Evolutionary conservation across 805 yeast genomes (phyloP), one percentile per base, ranked within the genome.

Genomic region (Candida patagonica): DNA sequence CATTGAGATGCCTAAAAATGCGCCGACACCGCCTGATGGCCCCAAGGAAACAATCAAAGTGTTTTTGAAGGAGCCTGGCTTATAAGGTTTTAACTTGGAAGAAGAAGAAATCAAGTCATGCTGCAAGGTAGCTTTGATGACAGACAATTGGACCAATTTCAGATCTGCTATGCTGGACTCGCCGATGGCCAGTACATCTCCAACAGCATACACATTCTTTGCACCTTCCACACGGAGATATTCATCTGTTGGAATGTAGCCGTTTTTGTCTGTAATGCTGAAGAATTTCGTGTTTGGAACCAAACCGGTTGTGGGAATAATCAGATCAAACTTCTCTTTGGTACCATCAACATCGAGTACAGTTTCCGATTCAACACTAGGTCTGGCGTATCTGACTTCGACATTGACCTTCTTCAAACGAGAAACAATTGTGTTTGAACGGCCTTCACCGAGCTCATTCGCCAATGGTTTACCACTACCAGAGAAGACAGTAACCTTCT

Each of bases 401-500:
- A 50, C 57, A 7, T 48, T 42, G 6, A 46, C 31, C 23, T 48
- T 37, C 8, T 35, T 22, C 21, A 54, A 44, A 27, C 43, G 41
- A 22, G 40, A 41, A 17, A 29, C 30, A 9, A 49, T 49, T 6
- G 37, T 30, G 9, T 37, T 38, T 4, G 52, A 43, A 9, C 40
- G 39, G 16, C 37, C 38, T 12, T 21, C 34, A 4, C 38, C 36
- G 22, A 51, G 30, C 12, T 16, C 20, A 13, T 40, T 40, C 9
- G 8, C 13, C 22, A 52, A 38, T 10, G 53, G 44, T 12, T 43
- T 42, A 13, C 37, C 32, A n/a, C 34, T 16, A 12, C 49, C 48
- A 26, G 49, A 38, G 45, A 47, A 54, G 8, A 55, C 38, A 7
- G 41, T 55, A 8, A 71, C 65, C 44, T 67, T 66, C 4, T 59